Base-by-base conservation (phyloP, 106 monocot genomes). In the Xerophyta viscosa region DNA sequence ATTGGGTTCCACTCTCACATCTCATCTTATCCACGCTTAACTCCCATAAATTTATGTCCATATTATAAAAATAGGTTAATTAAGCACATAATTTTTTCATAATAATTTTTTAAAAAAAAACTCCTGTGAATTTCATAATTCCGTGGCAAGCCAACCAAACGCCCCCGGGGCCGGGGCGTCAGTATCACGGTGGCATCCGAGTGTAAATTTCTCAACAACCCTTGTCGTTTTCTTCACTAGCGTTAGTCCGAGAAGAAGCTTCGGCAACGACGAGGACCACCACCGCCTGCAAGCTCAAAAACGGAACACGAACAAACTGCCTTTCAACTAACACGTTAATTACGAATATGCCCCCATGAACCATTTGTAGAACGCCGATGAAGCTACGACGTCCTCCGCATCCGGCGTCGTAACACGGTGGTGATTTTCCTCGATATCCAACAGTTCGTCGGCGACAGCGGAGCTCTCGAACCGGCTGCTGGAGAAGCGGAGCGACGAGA, bases 401-500 rank as follows among this genome's bases (percentile, higher is more conserved):
- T 13, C 46, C 46, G 46, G 1, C 3, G 46, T 20, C 9, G 13
- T 13, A 20, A 18, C 8, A 4, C 15, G 43, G 19, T 46, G 15
- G 2, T 13, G 8, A n/a, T 52, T 29, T 17, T 52, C 52, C 26
- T 13, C 13, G 19, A 8, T 15, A 17, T 52, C 27, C 14, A 27
- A 12, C 17, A 1, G 11, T 0, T n/a, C 46, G 53, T 70, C 66
- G 55, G 70, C 50, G 41, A 14, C 15, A 20, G 39, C 1, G 39
- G 39, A 37, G 54, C 37, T 58, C 20, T 66, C 81, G 59, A 52
- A 67, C 0, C 60, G 58, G 26, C 52, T 39, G 49, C 73, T 66
- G 6, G 67, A 66, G 48, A 63, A 59, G 14, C 74, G 48, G 19
- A 73, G 27, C 3, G 83, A 77, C 17, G 61, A 71, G 67, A 76